These are phyloP conservation scores for Ramaria rubella DNA, from an alignment of 768 basidiomycete genomes.

Conservation along the genomic window DNA sequence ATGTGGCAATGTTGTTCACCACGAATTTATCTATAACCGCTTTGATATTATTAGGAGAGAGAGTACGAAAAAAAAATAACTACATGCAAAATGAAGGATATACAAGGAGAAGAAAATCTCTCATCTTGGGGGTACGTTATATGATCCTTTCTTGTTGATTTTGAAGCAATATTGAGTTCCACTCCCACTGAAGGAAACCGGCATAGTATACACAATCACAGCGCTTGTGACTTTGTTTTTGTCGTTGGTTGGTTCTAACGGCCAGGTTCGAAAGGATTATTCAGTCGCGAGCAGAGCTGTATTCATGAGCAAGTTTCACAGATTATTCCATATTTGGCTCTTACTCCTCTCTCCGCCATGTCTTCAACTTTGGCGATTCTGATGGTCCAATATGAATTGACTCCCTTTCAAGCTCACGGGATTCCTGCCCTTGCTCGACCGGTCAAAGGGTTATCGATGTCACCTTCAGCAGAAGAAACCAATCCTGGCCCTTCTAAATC, in stretches of 20 bases:
- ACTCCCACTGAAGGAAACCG: background rate
- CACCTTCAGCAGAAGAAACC: too few relatives aligned
- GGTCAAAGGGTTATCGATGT: too few relatives aligned
- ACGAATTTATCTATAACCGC: background rate
- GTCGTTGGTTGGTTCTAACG: background rate
- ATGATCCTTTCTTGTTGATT: too few relatives aligned
- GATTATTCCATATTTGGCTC: background rate
- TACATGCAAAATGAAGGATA: too few relatives aligned
- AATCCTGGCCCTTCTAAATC: too few relatives aligned
- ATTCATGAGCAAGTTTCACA: background rate
- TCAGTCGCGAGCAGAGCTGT: background rate
- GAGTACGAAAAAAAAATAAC: too few relatives aligned
- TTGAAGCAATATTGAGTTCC: background rate
- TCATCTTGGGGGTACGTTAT: too few relatives aligned
- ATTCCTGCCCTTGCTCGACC: too few relatives aligned
- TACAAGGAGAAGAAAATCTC: too few relatives aligned
- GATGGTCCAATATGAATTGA: too few relatives aligned
- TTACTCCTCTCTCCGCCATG: background rate
- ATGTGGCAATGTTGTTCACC: background rate
- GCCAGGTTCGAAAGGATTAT: background rate
- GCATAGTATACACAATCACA: background rate
- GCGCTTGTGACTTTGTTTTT: background rate
- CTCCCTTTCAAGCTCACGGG: too few relatives aligned
- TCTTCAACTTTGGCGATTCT: background rate
- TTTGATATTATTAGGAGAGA: too few relatives aligned